phyloP scores from a whole-genome alignment of 192 early-diverging fungal species.

The Coemansia sp. region DNA sequence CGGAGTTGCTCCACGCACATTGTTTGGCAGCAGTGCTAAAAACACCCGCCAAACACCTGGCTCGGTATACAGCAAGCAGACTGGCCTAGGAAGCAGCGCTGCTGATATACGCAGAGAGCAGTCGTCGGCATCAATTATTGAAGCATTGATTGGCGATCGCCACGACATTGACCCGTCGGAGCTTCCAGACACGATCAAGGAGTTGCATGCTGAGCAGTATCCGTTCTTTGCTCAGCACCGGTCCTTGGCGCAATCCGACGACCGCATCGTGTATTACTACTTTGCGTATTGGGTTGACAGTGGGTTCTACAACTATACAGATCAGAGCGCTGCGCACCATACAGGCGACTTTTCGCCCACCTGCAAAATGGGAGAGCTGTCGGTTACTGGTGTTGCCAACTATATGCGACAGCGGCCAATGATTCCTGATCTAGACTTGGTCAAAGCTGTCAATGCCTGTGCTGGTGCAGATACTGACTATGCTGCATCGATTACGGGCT shows the following conservation, averaged over 20 bases:
- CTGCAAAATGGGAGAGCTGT: constrained; percentile 44
- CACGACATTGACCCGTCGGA: constrained; percentile 19
- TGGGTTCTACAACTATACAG: constrained; percentile 72
- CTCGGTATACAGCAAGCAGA: neutral
- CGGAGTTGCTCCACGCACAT: neutral
- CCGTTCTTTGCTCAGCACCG: constrained; percentile 19
- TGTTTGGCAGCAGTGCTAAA: neutral
- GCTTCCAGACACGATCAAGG: constrained; percentile 22
- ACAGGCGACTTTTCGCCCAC: constrained; percentile 20
- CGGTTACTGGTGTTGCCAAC: constrained; percentile 25
- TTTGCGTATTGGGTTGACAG: constrained; percentile 93
- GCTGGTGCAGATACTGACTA: constrained; percentile 16
- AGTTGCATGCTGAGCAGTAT: constrained; percentile 21
- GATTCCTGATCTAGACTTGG: constrained; percentile 28
- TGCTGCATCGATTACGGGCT: constrained; percentile 4
- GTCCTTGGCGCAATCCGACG: neutral
- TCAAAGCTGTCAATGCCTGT: neutral
- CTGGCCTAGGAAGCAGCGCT: neutral
- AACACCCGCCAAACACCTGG: neutral
- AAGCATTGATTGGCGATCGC: constrained; percentile 9
- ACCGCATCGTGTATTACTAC: constrained; percentile 50
- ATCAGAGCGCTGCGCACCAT: constrained; percentile 17
- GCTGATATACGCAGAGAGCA: neutral
- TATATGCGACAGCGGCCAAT: constrained; percentile 30
- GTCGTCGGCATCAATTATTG: constrained; percentile 6